Base-by-base conservation (phyloP, 2,329 filamentous ascomycete species). In the Cordyceps farinosa region DNA sequence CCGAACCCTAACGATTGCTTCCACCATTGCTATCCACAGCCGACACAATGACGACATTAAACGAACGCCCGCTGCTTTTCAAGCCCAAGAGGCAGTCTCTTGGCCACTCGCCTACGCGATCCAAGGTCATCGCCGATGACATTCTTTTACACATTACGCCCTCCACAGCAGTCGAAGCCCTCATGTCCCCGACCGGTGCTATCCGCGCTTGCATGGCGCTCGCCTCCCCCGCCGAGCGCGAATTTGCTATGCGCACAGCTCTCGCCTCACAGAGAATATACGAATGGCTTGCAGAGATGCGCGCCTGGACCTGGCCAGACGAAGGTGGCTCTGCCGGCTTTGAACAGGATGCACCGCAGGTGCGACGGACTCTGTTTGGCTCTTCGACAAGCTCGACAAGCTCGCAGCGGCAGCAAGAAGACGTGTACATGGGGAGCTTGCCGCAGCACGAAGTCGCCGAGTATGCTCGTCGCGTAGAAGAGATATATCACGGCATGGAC, bases 251-350 rank as follows among this genome's bases (percentile, higher is more conserved):
- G 69, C 84, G 86, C 66, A 87, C 90, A 50, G 90, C 90, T 48
- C 75, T 87, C 65, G 87, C 89, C 17, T 89, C 89, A 13, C 85
- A 88, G 69, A 87, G 84, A 66, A 85, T 95, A 66, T 83, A 88
- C 73, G 82, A 85, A 70, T 95, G 91, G 90, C 80, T 90, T 32
- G 79, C 85, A n/a, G 91, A 95, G 77, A 79, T 95, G 45, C 77
- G 78, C 51, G 72, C 76, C 51, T 87, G 85, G 86, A 74, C 78
- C 1, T 87, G 87, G 86, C 82, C 85, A 2, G 70, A 76, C 1
- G 70, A 74, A 4, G 75, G 75, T 15, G 80, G 80, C 45, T 79
- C 83, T 2, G 73, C 77, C 1, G 86, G 86, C 8, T 89, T 88
- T 65, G 79, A 84, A n/a, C 50, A 45, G 15, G 69, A 72, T 76